Base-by-base conservation (phyloP, 495 filamentous ascomycete species). In the Aspergillus steynii region DNA sequence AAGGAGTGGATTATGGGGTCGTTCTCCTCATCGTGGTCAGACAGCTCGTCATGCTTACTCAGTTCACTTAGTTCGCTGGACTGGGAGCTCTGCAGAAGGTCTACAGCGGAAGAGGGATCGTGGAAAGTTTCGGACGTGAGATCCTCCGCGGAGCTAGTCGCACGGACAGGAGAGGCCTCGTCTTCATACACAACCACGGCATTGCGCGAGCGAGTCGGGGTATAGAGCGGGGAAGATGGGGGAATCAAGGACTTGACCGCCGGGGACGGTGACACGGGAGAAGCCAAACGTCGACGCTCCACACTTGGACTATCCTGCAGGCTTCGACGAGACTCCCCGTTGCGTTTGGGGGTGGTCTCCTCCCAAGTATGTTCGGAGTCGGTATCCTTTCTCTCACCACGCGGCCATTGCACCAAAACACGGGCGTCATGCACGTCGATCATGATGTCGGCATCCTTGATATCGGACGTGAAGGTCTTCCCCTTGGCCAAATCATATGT, bases 401-500 rank as follows among this genome's bases (percentile, higher is more conserved):
- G 83, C 29, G 95, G 95, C 95, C 95, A 99, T 71, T 85, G 84
- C 54, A 99, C 75, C 71, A 96, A 76, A 6, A 97, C 93, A 50
- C 95, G 86, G 53, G 94, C 88, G 66, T 97, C 93, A 58, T 96
- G 91, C 32, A 97, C 92, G 77, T 98, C 93, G 58, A 98, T 78
- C 89, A 99, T 96, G 68, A 99, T 93, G 69, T 96, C 92, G 37
- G 87, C 88, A 68, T 88, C 82, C 70, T 94, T 92, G 48, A 91
- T 93, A 75, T 96, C 91, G 57, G 93, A 96, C 29, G 87, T 89
- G 75, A 96, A 99, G 29, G 86, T 88, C 73, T 96, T 93, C 6
- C 89, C 92, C 77, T 96, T 97, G 50, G 78, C 80, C 74, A 99
- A 71, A 62, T 96, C 91, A 81, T 89, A 95, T 31, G 89, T 89